Evolutionary conservation across 2,329 filamentous ascomycete genomes (phyloP).

Genomic region (Drechslera avenae): DNA sequence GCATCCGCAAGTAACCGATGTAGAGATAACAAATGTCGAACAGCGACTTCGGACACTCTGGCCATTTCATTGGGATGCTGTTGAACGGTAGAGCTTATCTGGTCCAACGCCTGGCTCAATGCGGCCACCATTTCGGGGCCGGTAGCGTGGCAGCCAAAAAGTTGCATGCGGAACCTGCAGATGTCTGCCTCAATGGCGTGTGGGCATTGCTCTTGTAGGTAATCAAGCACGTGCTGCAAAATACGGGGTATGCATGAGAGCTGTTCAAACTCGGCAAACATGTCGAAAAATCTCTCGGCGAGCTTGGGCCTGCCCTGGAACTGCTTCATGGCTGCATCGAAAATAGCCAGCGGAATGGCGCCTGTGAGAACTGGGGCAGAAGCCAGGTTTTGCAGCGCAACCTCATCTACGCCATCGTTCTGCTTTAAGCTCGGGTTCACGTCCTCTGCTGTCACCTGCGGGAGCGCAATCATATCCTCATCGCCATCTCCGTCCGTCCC

Average conservation of each 20-base stretch:
- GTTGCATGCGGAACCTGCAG: conserved; percentile 72
- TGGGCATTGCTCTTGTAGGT: conserved; percentile 65
- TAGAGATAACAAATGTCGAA: conserved; percentile 57
- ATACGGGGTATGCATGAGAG: conserved; percentile 70
- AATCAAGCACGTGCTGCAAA: conserved; percentile 72
- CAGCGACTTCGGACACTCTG: conserved; percentile 53
- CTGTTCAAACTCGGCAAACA: conserved; percentile 72
- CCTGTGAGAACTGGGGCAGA: conserved; percentile 83
- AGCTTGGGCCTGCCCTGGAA: conserved; percentile 69
- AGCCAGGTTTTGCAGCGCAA: conserved; percentile 66
- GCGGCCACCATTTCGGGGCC: conserved; percentile 75
- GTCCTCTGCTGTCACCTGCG: conserved; percentile 66
- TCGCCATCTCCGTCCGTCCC: conserved; percentile 54
- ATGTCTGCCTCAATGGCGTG: conserved; percentile 62
- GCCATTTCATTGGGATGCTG: conserved; percentile 39
- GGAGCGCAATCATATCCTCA: conserved; percentile 59
- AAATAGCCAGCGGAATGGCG: conserved; percentile 92
- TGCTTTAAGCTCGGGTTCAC: conserved; percentile 61
- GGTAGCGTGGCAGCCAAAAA: conserved; percentile 66
- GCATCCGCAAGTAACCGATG: conserved; percentile 51
- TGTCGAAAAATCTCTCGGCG: conserved; percentile 77
- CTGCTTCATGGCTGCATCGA: conserved; percentile 82
- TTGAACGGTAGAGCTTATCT: conserved; percentile 61
- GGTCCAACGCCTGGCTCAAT: conserved; percentile 67
- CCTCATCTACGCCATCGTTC: conserved; percentile 56